Conservation (phyloP, 1,284 basidiomycete genomes). For the Malassezia yamatoensis region DNA sequence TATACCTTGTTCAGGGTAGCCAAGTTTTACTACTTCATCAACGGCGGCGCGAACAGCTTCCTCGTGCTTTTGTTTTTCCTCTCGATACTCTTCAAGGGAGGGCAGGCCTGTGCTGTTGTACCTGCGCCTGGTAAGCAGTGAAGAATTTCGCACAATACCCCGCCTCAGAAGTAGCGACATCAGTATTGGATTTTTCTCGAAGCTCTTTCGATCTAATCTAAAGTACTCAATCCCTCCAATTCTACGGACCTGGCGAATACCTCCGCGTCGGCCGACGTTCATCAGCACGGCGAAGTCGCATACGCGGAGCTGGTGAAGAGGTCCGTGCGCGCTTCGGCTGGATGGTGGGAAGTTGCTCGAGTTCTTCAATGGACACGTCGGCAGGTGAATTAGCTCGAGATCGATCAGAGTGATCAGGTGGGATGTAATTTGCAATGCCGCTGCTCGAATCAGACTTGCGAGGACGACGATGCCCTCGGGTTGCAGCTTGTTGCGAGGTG, state of each 20-base stretch:
- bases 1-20: constrained; percentile 6
- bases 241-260: background rate
- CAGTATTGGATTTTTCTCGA: background rate
- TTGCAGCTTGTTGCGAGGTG: background rate
- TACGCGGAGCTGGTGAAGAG: background rate
- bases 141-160: background rate
- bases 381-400: background rate
- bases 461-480: background rate
- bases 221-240: too few species aligned
- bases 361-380: background rate
- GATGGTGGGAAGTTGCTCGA: background rate
- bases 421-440: background rate
- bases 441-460: constrained; percentile 2
- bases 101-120: background rate
- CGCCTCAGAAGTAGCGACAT: background rate
- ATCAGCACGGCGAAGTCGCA: background rate
- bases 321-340: background rate
- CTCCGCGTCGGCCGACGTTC: background rate
- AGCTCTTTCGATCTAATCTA: background rate
- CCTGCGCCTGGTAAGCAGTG: background rate
- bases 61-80: background rate
- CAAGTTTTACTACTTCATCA: constrained; percentile 28
- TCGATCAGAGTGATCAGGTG: background rate
- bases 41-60: background rate
- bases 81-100: background rate